Conservation (phyloP, 83 land plant genomes). For the Picea engelmannii region DNA sequence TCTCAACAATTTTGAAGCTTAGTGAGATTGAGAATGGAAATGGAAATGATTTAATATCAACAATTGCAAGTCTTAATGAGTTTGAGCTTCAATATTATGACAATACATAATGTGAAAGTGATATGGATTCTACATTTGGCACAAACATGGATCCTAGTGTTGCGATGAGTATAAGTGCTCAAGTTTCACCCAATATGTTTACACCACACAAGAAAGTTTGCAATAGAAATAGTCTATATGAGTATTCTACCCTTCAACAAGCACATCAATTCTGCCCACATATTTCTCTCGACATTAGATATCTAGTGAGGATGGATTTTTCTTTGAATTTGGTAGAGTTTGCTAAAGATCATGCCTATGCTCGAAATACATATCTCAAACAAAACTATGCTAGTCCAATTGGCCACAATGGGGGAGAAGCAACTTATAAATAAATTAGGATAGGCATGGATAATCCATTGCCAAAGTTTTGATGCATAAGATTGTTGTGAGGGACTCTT, state of each 20-base stretch:
- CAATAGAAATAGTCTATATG: not conserved
- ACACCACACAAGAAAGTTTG: too few species aligned
- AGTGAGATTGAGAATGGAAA: not conserved
- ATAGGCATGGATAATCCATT: too few species aligned
- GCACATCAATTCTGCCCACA: not conserved
- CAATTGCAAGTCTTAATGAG: not conserved
- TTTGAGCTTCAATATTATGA: not conserved
- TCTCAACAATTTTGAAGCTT: not conserved
- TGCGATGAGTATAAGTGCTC: not conserved
- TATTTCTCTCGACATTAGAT: not conserved
- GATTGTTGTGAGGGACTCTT: too few species aligned
- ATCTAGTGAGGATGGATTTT: not conserved
- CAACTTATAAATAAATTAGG: too few species aligned
- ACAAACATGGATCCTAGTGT: not conserved
- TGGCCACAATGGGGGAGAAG: too few species aligned
- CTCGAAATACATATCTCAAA: not conserved
- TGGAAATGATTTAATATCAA: not conserved
- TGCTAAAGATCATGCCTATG: not conserved
- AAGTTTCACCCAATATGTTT: not conserved
- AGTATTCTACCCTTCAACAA: not conserved
- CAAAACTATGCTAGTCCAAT: not conserved
- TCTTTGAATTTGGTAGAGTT: not conserved
- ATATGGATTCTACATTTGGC: not conserved
- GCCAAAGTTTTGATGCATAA: too few species aligned
- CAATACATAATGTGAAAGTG: not conserved